Conservation (phyloP, 129 eudicot genomes). For the Deinandra increscens region DNA sequence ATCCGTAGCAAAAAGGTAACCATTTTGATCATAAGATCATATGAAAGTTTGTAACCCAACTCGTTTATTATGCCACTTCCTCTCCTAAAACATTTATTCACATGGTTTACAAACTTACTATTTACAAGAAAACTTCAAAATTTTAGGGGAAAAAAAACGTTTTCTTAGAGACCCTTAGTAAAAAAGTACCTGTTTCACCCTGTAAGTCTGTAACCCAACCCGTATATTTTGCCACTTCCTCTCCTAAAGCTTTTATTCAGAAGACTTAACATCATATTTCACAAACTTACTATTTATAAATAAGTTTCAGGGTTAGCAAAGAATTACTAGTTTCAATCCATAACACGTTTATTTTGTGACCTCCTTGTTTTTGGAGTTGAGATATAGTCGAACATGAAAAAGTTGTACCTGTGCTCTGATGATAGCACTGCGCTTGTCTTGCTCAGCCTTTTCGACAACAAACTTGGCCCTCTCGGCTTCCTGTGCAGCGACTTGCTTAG, state of each 20-base stretch:
- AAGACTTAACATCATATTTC: background rate
- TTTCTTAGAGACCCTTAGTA: background rate
- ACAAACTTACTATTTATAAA: background rate
- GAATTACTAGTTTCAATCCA: background rate
- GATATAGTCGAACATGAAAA: background rate
- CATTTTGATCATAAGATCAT: background rate
- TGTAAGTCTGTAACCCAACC: background rate
- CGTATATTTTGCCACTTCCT: background rate
- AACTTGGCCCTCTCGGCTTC: conserved; percentile 70
- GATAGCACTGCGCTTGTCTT: conserved; percentile 56
- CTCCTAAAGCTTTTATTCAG: background rate
- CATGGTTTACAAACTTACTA: background rate
- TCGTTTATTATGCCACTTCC: background rate
- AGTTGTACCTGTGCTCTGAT: conserved; percentile 54
- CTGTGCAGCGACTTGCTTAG: conserved; percentile 66
- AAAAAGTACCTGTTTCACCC: too few relatives aligned
- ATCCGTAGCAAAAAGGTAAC: background rate
- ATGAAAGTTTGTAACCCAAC: background rate
- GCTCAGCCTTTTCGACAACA: conserved; percentile 61
- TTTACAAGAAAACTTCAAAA: too few relatives aligned
- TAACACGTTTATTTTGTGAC: too few relatives aligned
- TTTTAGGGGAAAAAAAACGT: too few relatives aligned
- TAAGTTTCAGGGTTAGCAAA: background rate
- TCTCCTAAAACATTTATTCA: background rate
- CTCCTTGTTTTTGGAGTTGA: background rate